Conservation (phyloP, 2,329 filamentous ascomycete species). For the Teratosphaeria epicoccoides region DNA sequence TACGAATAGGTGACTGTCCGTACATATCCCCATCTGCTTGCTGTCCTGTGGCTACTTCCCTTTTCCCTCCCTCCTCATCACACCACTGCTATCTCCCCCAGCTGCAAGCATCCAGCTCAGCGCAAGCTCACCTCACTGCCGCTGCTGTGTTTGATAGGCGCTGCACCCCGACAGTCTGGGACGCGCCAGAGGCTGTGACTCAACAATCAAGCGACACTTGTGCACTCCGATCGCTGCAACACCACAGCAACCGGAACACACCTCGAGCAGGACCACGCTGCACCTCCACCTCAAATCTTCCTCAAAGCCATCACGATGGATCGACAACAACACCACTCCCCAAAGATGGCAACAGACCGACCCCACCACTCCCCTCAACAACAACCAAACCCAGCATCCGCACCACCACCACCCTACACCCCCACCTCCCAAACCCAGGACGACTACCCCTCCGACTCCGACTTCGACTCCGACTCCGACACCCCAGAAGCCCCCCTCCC, state of each 20-base stretch:
- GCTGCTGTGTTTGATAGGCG: background rate
- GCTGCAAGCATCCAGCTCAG: background rate
- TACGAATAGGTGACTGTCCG: background rate
- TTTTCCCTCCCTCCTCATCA: background rate
- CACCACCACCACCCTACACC: constrained; percentile 7
- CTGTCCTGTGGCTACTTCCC: background rate
- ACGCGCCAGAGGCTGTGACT: background rate
- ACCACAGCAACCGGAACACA: background rate
- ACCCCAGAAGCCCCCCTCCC: constrained; percentile 22
- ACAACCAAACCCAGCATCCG: background rate
- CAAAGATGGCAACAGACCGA: constrained; percentile 3
- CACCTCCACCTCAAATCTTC: too few species aligned
- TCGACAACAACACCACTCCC: constrained; percentile 1
- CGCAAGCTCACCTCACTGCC: too few species aligned
- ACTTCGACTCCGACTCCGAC: constrained; percentile 2
- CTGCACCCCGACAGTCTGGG: background rate
- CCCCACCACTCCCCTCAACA: background rate
- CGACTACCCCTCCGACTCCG: constrained; percentile 6
- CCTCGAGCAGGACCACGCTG: background rate
- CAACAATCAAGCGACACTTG: background rate
- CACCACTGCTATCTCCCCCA: background rate
- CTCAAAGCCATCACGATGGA: constrained; percentile 1
- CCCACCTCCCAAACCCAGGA: constrained; percentile 1
- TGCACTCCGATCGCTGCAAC: too few species aligned
- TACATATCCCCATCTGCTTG: background rate